phyloP scores from a whole-genome alignment of 2,329 filamentous ascomycete species.

The Davidsoniella eucalypti region DNA sequence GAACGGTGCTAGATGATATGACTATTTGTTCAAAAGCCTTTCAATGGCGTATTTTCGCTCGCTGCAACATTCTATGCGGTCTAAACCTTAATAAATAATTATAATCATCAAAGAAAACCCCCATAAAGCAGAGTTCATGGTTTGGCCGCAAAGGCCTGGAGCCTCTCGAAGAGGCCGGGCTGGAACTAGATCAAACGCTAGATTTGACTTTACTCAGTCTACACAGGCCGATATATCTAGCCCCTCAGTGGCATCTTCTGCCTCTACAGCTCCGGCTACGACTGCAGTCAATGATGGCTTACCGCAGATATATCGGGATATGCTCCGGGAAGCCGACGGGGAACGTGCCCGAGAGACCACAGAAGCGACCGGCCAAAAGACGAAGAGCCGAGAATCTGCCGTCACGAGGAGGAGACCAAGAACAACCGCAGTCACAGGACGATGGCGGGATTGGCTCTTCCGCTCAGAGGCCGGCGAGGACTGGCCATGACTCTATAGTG shows the following conservation, averaged over 20 bases:
- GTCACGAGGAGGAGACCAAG: neutral
- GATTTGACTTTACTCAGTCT: too few species aligned
- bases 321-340: conserved; percentile 4
- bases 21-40: too few species aligned
- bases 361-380: conserved; percentile 6
- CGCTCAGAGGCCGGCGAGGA: neutral
- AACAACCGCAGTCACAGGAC: neutral
- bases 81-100: too few species aligned
- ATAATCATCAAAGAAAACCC: too few species aligned
- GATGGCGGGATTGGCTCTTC: neutral
- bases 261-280: neutral
- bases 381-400: neutral
- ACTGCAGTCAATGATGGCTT: neutral
- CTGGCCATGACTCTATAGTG: neutral
- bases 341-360: neutral
- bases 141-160: neutral
- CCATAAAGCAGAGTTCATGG: neutral
- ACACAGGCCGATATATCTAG: too few species aligned
- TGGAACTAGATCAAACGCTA: too few species aligned
- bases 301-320: conserved; percentile 7
- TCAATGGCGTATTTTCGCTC: too few species aligned
- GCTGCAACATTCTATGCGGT: too few species aligned
- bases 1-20: too few species aligned
- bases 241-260: too few species aligned
- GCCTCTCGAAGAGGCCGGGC: too few species aligned